phyloP scores from a whole-genome alignment of 768 basidiomycete genomes.

The Dioszegia crocea region DNA sequence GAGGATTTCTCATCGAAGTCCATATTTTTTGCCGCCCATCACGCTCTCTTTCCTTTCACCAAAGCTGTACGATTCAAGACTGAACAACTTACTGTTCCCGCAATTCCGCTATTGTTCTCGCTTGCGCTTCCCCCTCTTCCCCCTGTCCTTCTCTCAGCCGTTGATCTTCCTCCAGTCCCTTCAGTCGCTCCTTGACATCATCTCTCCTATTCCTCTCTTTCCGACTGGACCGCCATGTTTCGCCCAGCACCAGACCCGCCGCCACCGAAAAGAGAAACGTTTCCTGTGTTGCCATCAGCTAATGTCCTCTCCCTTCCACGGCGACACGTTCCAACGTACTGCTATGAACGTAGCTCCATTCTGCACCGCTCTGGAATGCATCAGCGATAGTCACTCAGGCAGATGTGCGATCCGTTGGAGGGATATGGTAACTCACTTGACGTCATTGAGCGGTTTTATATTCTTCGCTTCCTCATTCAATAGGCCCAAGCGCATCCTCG shows the following conservation, averaged over 20 bases:
- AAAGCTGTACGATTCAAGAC: neutral
- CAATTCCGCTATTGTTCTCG: constrained; percentile 17
- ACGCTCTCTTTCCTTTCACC: no score
- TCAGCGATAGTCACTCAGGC: neutral
- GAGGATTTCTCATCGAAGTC: no score
- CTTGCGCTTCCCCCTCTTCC: neutral
- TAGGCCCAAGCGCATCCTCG: constrained; percentile 42
- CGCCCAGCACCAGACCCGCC: constrained; percentile 43
- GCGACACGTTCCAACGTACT: no score
- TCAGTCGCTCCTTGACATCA: constrained; percentile 35
- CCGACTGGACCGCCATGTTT: constrained; percentile 34
- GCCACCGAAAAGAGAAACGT: constrained; percentile 47
- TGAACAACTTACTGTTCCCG: constrained; percentile 30
- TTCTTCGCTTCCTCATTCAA: constrained; percentile 44
- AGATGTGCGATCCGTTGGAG: neutral
- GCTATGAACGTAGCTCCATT: constrained; percentile 48
- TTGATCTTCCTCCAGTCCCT: constrained; percentile 30
- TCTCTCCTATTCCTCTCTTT: constrained; percentile 43
- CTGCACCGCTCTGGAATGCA: constrained; percentile 41
- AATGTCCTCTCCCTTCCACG: no score
- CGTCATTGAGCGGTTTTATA: constrained; percentile 48
- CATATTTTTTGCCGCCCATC: no score
- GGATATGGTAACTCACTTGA: constrained; percentile 31
- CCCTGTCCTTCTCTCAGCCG: constrained; percentile 20
- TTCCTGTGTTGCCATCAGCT: constrained; percentile 14